Base-by-base conservation (phyloP, 2,329 filamentous ascomycete genomes). In the Ilyonectria mors-panacis region DNA sequence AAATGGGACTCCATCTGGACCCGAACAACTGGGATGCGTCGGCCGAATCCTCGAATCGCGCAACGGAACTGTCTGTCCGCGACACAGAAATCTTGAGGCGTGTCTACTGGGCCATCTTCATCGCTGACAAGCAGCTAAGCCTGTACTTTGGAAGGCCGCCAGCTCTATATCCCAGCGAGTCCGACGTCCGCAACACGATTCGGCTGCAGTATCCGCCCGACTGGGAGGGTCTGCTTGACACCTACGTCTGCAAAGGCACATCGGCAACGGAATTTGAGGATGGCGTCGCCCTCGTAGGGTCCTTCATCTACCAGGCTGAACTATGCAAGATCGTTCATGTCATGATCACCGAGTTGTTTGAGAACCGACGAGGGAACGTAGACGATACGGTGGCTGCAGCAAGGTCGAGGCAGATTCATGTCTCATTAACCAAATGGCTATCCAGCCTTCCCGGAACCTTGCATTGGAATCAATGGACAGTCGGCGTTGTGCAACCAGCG, bases 1-100 rank as follows among this genome's bases (percentile, higher is more conserved):
- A 85, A 69, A 87, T 87, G 85, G 85, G 85, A 1, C 78, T 87
- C 17, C 85, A 87, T 69, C 79, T 87, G 0, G 85, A 87, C 56
- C 85, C 85, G 1, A 84, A 79, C 57, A 86, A 86, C 68, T 86
- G 84, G 85, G 80, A 82, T 50, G 77, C 78, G 23, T 78, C 80
- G 8, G 76, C 77, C 6, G 82, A 84, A 42, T 77, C 78, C 19
- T 76, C 65, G 3, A 42, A 76, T 81, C 63, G 68, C 37, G 63
- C 61, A 19, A 68, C 70, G 59, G 33, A 50, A 61, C 4, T 75
- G 63, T 23, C 51, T 4, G 75, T 76, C 33, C 71, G 76, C 1
- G 85, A 86, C 30, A 79, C 82, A n/a, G 84, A 87, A 67, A 83
- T 87, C 17, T 73, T 85, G 4, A 79, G 85, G 8, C 78, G 85